Base-by-base conservation (phyloP, 2,329 filamentous ascomycete genomes). In the Xylaria sp. region DNA sequence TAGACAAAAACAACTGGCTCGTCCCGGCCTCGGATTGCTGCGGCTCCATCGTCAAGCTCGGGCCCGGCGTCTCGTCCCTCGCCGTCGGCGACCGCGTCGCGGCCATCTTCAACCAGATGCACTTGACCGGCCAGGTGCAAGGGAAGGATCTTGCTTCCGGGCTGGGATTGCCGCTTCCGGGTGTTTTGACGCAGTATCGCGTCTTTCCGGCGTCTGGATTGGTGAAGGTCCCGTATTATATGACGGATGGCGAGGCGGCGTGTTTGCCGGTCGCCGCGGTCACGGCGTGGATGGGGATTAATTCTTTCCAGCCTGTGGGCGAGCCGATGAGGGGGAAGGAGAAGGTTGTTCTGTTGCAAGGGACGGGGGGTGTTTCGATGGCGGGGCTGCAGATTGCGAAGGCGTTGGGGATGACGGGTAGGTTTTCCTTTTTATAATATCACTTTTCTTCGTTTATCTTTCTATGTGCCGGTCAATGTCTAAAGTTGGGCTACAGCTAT, bases 21-120 rank as follows among this genome's bases (percentile, higher is more conserved):
- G 83, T 90, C 1, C 86, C 86, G 1, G 87, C 84, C 72, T 88
- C 85, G 19, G 88, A 91, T 72, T 88, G 88, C 79, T 88, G 85
- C 73, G 88, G 87, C 50, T 78, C 78, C 7, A 76, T 90, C 51
- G 74, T 82, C 1, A 71, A 78, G 11, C 66, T 81, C 35, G 81
- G 82, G 39, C 70, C 76, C 16, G 76, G 74, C n/a, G 74, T 76
- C 2, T 74, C 75, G 4, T 51, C 63, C 2, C 73, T 75, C 5
- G 50, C 63, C 4, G 66, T 68, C 13, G 86, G 87, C 59, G 83
- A 88, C 59, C 82, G 85, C n/a, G 87, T 91, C 46, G 78, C 88
- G 58, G 81, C 81, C 18, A 88, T 83, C 55, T 90, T 89, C 73
- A 81, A 81, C 66, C 80, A 83, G 70, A 74, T 73, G 6, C 80